phyloP scores from a whole-genome alignment of 305 asterid genomes.

The Fraxinus greggii region DNA sequence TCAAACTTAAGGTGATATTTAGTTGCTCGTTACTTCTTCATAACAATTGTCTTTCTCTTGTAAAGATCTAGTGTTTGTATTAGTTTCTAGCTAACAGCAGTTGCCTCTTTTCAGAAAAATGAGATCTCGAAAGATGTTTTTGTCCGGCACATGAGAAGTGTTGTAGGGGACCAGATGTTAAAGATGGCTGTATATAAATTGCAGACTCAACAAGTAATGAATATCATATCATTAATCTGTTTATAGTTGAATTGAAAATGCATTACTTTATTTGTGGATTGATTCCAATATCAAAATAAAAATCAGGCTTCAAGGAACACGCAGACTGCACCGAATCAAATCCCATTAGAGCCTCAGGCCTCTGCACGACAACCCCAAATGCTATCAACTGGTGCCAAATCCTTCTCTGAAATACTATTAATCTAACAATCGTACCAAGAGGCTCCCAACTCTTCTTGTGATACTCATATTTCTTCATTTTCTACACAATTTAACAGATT shows the following conservation, averaged over 20 bases:
- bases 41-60: neutral
- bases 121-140: conserved; percentile 83
- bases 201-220: conserved; percentile 61
- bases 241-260: conserved; percentile 13
- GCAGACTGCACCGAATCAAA: conserved; percentile 45
- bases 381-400: conserved; percentile 48
- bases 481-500: conserved; percentile 39
- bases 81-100: conserved; percentile 20
- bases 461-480: conserved; percentile 23
- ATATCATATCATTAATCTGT: conserved; percentile 18
- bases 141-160: conserved; percentile 77
- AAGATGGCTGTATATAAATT: conserved; percentile 80
- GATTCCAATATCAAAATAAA: conserved; percentile 21
- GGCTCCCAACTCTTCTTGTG: conserved; percentile 23
- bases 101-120: conserved; percentile 58
- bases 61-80: conserved; percentile 13
- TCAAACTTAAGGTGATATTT: conserved; percentile 60
- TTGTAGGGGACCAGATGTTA: conserved; percentile 92
- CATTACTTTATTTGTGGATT: conserved; percentile 22
- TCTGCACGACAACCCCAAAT: conserved; percentile 51
- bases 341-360: conserved; percentile 54
- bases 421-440: conserved; percentile 4
- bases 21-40: conserved; percentile 21
- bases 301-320: conserved; percentile 55
- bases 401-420: conserved; percentile 23